Base-by-base conservation (phyloP, 495 filamentous ascomycete genomes). In the Monascus purpureus region DNA sequence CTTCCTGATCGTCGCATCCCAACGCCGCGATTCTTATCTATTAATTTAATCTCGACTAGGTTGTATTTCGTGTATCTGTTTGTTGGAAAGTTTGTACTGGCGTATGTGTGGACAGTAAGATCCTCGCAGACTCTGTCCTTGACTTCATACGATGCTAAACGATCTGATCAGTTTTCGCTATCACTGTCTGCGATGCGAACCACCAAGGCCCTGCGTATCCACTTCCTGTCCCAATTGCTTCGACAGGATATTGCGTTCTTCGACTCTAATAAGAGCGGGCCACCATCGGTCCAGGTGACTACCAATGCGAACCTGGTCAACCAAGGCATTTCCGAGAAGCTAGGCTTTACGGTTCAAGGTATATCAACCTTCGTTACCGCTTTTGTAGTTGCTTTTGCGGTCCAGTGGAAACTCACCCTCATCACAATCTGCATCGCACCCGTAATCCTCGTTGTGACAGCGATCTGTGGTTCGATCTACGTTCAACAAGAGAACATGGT, bases 271-370 rank as follows among this genome's bases (percentile, higher is more conserved):
- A 20, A 31, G 5, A 35, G 31, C 28, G 37, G 41, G 6, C 26
- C 38, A 6, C 49, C 52, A 29, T 48, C 52, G n/a, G 40, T 42
- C 20, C 49, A 54, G 7, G 40, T 68, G 13, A 61, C 42, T 6
- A 52, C 46, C 13, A 50, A 61, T 28, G 53, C 51, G 4, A 51
- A 63, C 26, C 53, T 45, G 0, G 60, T 70, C 24, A 59, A 66
- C 8, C 37, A 49, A 4, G 67, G 63, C 15, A 52, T 53, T 11
- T 59, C 54, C 1, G 65, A 70, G 40, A 70, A 70, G 28, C 46
- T 52, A 6, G 59, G 51, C 1, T 31, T 67, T 3, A 55, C 56
- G 28, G 36, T 70, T 1, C 52, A 63, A 28, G 53, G 49, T 1
- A 40, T 61, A 17, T 36, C 52, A 8, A 62, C 55, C 28, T 67